Percentiles rank a stretch among this genome's conserved stretches.
These are phyloP conservation scores for Hydnomerulius pinastri DNA, from an alignment of 768 basidiomycete species.

Conservation along the genomic window DNA sequence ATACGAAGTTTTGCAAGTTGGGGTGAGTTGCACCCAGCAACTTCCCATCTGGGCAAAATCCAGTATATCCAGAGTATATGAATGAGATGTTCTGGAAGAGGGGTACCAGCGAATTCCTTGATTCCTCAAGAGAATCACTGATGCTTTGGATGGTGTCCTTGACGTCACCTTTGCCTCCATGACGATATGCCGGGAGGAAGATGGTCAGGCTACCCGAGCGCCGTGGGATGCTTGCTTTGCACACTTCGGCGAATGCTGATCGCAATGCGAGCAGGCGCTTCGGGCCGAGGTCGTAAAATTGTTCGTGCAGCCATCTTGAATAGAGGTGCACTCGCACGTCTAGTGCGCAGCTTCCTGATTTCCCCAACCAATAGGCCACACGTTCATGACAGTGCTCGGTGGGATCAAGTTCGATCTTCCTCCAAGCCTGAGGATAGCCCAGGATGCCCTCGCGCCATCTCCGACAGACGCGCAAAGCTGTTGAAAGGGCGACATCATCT, in stretches of 20 bases:
- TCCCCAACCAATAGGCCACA: no score
- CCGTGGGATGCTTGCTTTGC: neutral
- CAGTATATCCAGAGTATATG: neutral
- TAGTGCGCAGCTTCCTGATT: neutral
- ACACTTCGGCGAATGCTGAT: neutral
- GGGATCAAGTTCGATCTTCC: no score
- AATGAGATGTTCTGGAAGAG: neutral
- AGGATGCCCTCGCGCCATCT: no score
- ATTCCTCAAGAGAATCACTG: no score
- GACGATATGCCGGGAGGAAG: neutral
- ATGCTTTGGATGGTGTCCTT: no score
- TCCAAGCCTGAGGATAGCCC: no score
- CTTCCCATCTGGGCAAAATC: neutral
- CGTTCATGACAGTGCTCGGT: no score
- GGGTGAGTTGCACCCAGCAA: neutral
- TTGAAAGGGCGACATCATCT: no score
- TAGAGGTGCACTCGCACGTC: neutral
- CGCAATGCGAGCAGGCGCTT: neutral
- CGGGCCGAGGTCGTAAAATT: neutral
- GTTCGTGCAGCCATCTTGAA: neutral
- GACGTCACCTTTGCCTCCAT: neutral
- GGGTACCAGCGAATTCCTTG: neutral
- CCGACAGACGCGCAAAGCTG: no score
- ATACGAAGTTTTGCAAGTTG: neutral
- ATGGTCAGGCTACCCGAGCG: neutral